These are phyloP conservation scores for Coelastrella sp. DNA, from an alignment of 139 green algal species.

Conservation along the genomic window DNA sequence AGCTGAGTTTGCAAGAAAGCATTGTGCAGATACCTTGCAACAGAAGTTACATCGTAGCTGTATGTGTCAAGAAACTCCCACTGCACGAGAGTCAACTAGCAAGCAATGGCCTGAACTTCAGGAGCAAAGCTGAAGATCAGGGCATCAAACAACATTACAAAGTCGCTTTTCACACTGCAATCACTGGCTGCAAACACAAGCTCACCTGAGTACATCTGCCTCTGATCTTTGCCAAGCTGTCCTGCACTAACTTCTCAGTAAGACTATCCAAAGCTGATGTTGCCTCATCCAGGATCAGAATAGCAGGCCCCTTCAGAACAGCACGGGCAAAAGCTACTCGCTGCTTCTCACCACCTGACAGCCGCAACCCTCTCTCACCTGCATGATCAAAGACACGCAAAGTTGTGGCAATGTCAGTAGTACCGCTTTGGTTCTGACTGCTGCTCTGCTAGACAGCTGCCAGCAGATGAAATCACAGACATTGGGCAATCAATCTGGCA, in stretches of 20 bases:
- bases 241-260: conserved; percentile 71
- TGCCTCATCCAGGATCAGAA: conserved; percentile 77
- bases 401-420: conserved; percentile 47
- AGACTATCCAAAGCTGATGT: conserved; percentile 69
- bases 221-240: conserved; percentile 53
- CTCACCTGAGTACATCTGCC: conserved; percentile 18
- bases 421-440: no score
- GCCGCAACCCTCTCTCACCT: conserved; percentile 80
- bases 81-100: no score
- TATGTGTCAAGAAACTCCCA: no score
- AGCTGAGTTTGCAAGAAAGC: no score
- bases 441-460: neutral
- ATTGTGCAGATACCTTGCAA: no score
- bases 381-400: conserved; percentile 21
- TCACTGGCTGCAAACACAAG: neutral
- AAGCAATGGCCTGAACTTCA: no score
- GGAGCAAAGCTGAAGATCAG: no score
- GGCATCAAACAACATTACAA: no score
- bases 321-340: conserved; percentile 71
- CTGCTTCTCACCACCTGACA: conserved; percentile 75
- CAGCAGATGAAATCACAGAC: no score
- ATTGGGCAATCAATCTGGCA: no score
- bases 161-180: no score
- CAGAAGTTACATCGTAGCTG: no score
- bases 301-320: conserved; percentile 57